Evolutionary conservation across 345 rosid genomes (phyloP).

Genomic region (Citrus inodora): DNA sequence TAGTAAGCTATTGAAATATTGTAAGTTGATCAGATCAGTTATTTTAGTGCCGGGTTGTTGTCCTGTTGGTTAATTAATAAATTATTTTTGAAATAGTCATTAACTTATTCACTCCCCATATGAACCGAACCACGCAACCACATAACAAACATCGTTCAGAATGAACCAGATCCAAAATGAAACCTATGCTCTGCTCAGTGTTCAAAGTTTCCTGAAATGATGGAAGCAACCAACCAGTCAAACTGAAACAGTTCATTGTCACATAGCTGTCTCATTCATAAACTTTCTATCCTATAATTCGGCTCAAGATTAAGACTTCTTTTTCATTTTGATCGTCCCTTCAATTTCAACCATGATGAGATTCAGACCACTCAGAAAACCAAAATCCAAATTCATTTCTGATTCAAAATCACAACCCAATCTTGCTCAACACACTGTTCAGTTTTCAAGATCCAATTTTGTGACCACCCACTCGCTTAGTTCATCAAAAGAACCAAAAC

Average conservation of each 20-base stretch:
- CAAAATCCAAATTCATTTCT: not conserved
- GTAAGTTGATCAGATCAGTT: too few species aligned
- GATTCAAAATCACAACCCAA: not conserved
- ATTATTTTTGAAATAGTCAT: too few species aligned
- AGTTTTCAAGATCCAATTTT: not conserved
- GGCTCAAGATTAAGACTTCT: not conserved
- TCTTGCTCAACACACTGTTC: not conserved
- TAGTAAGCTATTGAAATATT: too few species aligned
- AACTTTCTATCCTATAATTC: too few species aligned
- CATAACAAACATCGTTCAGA: too few species aligned
- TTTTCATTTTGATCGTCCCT: not conserved
- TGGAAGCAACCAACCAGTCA: not conserved
- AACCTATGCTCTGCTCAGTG: not conserved
- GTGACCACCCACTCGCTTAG: not conserved
- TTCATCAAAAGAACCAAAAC: slow-evolving; percentile 7
- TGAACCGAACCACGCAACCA: not conserved
- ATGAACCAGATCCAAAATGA: not conserved
- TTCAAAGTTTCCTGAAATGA: not conserved
- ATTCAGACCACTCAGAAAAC: slow-evolving; percentile 2
- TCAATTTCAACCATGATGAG: slow-evolving; percentile 13
- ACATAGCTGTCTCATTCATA: too few species aligned
- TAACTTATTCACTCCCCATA: too few species aligned
- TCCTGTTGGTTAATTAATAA: too few species aligned
- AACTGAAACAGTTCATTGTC: not conserved
- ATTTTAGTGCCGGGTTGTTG: too few species aligned